Evolutionary conservation across 768 basidiomycete species (phyloP).

Genomic region (Strobilomyces confusus): DNA sequence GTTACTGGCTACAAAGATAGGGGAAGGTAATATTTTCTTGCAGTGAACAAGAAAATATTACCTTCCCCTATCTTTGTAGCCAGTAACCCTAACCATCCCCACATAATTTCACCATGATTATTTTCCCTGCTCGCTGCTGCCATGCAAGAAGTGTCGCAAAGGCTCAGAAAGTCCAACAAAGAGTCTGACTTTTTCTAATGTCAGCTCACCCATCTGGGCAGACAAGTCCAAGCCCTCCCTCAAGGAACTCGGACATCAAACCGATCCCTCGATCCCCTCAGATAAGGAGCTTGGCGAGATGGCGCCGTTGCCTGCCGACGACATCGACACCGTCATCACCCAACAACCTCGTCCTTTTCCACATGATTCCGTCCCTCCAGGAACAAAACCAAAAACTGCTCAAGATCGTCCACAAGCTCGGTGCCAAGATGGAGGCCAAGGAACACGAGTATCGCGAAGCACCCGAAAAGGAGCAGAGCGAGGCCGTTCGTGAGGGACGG

Average conservation of each 20-base stretch:
- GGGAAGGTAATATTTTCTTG: no score
- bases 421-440: slow-evolving; percentile 78
- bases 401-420: slow-evolving; percentile 78
- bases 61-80: no score
- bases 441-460: slow-evolving; percentile 70
- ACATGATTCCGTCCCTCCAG: slow-evolving; percentile 74
- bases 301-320: slow-evolving; percentile 43
- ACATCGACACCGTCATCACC: slow-evolving; percentile 81
- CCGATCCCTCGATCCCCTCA: slow-evolving; percentile 77
- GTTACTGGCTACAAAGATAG: no score
- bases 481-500: no score
- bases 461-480: no score
- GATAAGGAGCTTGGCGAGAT: slow-evolving; percentile 57
- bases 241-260: slow-evolving; percentile 71
- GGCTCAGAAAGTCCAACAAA: slow-evolving; percentile 49
- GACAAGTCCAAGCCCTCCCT: slow-evolving; percentile 79
- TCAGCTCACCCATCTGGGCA: slow-evolving; percentile 78
- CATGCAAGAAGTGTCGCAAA: slow-evolving; percentile 60
- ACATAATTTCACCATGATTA: no score
- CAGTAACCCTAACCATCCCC: no score
- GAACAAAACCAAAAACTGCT: slow-evolving; percentile 89
- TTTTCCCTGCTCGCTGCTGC: slow-evolving; percentile 69
- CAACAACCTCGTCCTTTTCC: slow-evolving; percentile 84
- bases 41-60: no score
- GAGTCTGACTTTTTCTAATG: slow-evolving; percentile 69